These are phyloP conservation scores for Raffaelea albimanens DNA, from an alignment of 2,329 filamentous ascomycete genomes.

Conservation along the genomic window DNA sequence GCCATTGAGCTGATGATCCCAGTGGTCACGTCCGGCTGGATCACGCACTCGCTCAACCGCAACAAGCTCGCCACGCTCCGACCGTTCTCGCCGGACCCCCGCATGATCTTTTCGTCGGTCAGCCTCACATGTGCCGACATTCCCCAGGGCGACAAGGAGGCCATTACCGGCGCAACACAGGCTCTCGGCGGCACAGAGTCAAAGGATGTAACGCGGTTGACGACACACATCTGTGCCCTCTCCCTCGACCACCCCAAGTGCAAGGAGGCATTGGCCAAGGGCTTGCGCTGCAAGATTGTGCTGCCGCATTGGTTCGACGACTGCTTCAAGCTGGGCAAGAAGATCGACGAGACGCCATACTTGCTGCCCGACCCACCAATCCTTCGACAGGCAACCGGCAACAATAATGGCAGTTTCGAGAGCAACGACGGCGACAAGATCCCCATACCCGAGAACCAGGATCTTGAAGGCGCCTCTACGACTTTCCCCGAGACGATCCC, in stretches of 20 bases:
- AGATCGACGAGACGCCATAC: slow-evolving; percentile 84
- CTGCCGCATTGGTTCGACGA: slow-evolving; percentile 98
- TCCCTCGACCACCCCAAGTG: slow-evolving; percentile 67
- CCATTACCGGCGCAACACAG: slow-evolving; percentile 80
- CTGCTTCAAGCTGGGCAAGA: slow-evolving; percentile 83
- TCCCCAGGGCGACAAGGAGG: slow-evolving; percentile 78
- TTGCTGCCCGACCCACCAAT: slow-evolving; percentile 78
- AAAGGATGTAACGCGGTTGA: slow-evolving; percentile 58
- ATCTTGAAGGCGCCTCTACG: slow-evolving; percentile 58
- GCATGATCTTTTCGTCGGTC: slow-evolving; percentile 81
- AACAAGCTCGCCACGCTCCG: slow-evolving; percentile 67
- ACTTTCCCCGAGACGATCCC: slow-evolving; percentile 33
- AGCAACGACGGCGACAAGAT: slow-evolving; percentile 4
- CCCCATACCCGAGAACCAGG: slow-evolving; percentile 42
- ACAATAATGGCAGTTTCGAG: slow-evolving; percentile 29
- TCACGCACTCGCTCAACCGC: slow-evolving; percentile 59
- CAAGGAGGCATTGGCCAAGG: slow-evolving; percentile 50
- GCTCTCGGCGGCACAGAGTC: slow-evolving; percentile 82
- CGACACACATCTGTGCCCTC: slow-evolving; percentile 84
- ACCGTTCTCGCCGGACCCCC: slow-evolving; percentile 82
- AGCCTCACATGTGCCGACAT: slow-evolving; percentile 76
- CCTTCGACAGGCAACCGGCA: slow-evolving; percentile 30
- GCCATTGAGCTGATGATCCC: slow-evolving; percentile 71
- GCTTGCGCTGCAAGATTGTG: slow-evolving; percentile 69
- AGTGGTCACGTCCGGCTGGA: slow-evolving; percentile 76